Conservation (phyloP, 352 stramenopile species). For the Phytophthora lateralis region DNA sequence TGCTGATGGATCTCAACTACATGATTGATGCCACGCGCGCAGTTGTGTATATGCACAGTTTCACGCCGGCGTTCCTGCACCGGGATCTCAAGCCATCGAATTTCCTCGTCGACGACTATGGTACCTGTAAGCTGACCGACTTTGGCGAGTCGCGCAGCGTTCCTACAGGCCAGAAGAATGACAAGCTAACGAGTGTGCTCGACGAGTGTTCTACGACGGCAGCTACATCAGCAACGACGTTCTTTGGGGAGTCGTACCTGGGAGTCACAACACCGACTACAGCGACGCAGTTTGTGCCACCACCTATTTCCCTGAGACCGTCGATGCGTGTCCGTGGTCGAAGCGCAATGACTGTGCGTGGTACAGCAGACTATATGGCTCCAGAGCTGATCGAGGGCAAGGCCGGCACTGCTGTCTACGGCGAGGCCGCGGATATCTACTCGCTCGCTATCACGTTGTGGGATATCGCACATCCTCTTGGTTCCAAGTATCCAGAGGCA, state of each 20-base stretch:
- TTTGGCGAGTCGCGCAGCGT: constrained; percentile 64
- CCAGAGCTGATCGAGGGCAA: constrained; percentile 81
- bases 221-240: constrained; percentile 18
- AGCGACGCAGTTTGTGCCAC: constrained; percentile 17
- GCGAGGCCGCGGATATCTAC: constrained; percentile 75
- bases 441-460: constrained; percentile 79
- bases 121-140: constrained; percentile 60
- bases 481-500: constrained; percentile 66
- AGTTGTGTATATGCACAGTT: constrained; percentile 76
- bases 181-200: constrained; percentile 10
- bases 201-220: constrained; percentile 23
- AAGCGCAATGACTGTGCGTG: constrained; percentile 70
- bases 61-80: constrained; percentile 72
- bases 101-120: constrained; percentile 59
- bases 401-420: constrained; percentile 67
- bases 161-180: constrained; percentile 28
- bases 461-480: constrained; percentile 70
- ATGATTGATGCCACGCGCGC: constrained; percentile 72
- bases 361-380: constrained; percentile 85
- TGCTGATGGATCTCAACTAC: constrained; percentile 59
- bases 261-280: constrained; percentile 26
- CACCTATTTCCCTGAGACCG: constrained; percentile 23
- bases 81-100: constrained; percentile 76
- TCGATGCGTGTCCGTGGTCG: constrained; percentile 39
- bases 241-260: constrained; percentile 32